Conservation (phyloP, 2,329 filamentous ascomycete genomes). For the Verticillium isaacii region DNA sequence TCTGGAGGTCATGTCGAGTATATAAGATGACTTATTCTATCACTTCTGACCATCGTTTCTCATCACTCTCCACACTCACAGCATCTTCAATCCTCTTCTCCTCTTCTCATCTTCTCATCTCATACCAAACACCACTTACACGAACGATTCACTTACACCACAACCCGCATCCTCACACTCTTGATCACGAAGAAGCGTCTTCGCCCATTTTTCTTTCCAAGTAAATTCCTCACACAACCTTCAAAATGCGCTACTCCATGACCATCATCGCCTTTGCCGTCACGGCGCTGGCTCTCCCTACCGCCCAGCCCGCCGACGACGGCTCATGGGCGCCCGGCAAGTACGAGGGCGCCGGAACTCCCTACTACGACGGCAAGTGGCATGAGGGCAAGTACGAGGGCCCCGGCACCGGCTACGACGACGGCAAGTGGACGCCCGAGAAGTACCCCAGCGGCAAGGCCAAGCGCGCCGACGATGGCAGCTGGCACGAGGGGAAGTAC, state of each 20-base stretch:
- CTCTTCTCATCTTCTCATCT: background rate
- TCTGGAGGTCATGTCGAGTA: background rate
- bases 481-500: slow-evolving; percentile 3
- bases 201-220: background rate
- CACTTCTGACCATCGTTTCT: background rate
- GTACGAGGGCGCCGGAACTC: slow-evolving; percentile 4
- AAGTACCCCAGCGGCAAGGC: slow-evolving; percentile 5
- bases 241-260: slow-evolving; percentile 10
- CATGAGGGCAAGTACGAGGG: slow-evolving; percentile 10
- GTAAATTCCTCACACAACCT: background rate
- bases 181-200: background rate
- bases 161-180: background rate
- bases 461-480: background rate
- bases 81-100: background rate
- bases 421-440: slow-evolving; percentile 6
- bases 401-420: slow-evolving; percentile 3
- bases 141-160: background rate
- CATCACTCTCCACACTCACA: background rate
- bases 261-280: slow-evolving; percentile 12
- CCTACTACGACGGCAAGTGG: slow-evolving; percentile 6
- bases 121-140: background rate
- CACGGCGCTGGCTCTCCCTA: slow-evolving; percentile 10
- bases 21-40: background rate
- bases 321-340: slow-evolving; percentile 5
- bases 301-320: slow-evolving; percentile 6